Base-by-base conservation (phyloP, 495 filamentous ascomycete genomes). In the Staphylotrichum longicolle region DNA sequence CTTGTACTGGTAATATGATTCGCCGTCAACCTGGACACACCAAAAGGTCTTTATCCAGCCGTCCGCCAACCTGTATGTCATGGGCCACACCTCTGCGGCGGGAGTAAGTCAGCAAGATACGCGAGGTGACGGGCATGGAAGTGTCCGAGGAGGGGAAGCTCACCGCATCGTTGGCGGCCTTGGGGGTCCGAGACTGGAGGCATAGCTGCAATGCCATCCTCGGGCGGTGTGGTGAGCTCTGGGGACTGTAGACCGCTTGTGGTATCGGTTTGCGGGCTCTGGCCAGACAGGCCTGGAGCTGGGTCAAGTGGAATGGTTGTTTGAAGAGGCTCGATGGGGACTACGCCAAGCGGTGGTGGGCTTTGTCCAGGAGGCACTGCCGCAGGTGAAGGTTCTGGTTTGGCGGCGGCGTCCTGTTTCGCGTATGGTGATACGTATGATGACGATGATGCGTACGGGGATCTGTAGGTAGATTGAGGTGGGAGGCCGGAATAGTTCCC, bases 21-120 rank as follows among this genome's bases (percentile, higher is more conserved):
- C n/a, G 33, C 44, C 54, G 42, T 48, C 54, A 30, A 46, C 15
- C 32, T 57, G 41, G 33, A 57, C 33, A 34, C 14, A 47, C 54
- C 54, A 48, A 14, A 47, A 30, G 8, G 14, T 7, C 42, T 27
- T 48, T 4, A 57, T 9, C 11, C 2, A 2, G 32, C 54, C 44
- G 37, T 20, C 5, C 12, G 42, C 44, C 15, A 32, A 12, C 33
- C 40, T 46, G 44, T 34, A 47, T 2, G 32, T 33, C 42, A 57
- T n/a, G n/a, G 32, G 33, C 33, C 42, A 37, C 6, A 57, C 54
- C 44, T 47, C 54, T 57, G 54, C 5, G 34, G 20, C 20, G 20
- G 7, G 7, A 54, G 51, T 54, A 6, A 54, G 20, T 27, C 20
- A 27, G 20, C 20, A 1, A 27, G 20, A 27, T 27, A 27, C 20